Evolutionary conservation across 805 yeast genomes (phyloP).

Genomic region (Teunomyces gatunensis): DNA sequence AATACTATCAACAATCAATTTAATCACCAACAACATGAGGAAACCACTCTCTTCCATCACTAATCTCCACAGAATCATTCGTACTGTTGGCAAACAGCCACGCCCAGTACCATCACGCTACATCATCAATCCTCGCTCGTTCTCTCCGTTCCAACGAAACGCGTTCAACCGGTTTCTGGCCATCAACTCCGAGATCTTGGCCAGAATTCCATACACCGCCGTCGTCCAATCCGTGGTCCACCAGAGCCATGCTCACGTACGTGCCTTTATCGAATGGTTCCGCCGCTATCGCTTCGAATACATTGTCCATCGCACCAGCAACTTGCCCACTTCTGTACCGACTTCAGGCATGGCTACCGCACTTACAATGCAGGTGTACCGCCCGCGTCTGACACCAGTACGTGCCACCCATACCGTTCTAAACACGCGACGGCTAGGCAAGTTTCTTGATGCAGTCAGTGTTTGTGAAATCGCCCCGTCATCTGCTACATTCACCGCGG

Average conservation of each 20-base stretch:
- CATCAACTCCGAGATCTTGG: background rate
- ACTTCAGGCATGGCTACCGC: background rate
- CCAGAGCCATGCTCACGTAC: background rate
- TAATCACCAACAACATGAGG: background rate
- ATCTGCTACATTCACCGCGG: background rate
- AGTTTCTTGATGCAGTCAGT: constrained; percentile 8
- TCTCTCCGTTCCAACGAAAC: background rate
- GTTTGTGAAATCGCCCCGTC: background rate
- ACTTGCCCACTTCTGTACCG: background rate
- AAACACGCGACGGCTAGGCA: constrained; percentile 3
- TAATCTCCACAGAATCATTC: background rate
- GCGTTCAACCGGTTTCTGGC: background rate
- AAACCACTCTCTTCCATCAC: background rate
- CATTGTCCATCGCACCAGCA: background rate
- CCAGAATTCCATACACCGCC: constrained; percentile 1
- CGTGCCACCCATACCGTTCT: constrained; percentile 3
- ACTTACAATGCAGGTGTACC: background rate
- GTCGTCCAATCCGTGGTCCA: background rate
- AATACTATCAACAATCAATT: background rate
- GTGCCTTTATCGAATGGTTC: constrained; percentile 9
- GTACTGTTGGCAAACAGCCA: background rate
- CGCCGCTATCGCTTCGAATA: constrained; percentile 8
- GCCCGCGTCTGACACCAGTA: background rate
- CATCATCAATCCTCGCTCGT: background rate
- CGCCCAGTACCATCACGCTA: background rate